Evolutionary conservation across 1,284 basidiomycete species (phyloP), one percentile per base, ranked within the genome.

Genomic region (Omphalotus olearius): DNA sequence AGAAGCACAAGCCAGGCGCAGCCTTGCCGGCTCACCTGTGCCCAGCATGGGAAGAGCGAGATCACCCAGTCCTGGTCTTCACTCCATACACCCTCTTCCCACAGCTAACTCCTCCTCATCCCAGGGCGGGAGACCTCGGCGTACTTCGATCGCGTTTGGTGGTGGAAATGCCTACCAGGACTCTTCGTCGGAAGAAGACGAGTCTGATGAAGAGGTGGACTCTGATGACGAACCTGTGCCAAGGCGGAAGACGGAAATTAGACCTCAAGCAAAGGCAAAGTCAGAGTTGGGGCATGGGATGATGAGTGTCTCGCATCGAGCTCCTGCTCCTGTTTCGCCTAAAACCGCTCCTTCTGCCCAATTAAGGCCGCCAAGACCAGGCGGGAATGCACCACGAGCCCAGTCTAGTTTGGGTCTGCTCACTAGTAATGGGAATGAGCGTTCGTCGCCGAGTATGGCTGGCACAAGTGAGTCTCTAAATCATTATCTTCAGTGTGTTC

Each of bases 1-100:
- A 47, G 87, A 89, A 70, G 84, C 79, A 35, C 85, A 88, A 51
- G 83, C 85, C 9, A 71, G 85, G 42, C 73, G 82, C 45, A 83
- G 81, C 58, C 66, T 72, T 30, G 73, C 83, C 10, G 80, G 75
- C 52, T 84, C 82, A 0, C 83, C 84, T n/a, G 73, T 68, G 0
- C 77, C 79, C 2, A 33, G 30, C 30, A 13, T 33, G 7, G 30
- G 30, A 28, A 78, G 80, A 0, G 70, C 72, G 42, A 68, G 76
- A 39, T 72, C 71, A 37, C 69, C 74, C 39, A 73, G 74, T 52
- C 71, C 61, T 66, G 45, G 59, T 55, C 51, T 55, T 55, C 55
- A 57, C 53, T 56, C 58, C 52, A 18, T 28, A 45, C 26, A 45
- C 56, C 43, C 49, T 47, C 55, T 20, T 43, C 45, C 10, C 42